A percentile compares a stretch with the other conserved stretches of the same genome.
Evolutionary conservation across 306 rosid genomes (phyloP).

Genomic region (Hippophae tibetana): DNA sequence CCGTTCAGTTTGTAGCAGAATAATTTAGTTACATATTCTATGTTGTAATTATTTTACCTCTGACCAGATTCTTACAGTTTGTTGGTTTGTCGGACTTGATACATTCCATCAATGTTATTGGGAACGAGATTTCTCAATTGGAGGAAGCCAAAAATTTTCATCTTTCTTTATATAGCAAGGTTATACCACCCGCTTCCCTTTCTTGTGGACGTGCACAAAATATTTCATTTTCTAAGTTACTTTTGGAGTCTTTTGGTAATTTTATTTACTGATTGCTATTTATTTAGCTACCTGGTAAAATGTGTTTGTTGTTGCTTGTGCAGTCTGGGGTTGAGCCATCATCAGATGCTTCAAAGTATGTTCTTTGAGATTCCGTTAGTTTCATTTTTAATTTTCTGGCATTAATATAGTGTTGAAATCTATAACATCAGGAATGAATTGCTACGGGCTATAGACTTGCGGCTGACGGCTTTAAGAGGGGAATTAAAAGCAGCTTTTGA

Average conservation of each 20-base stretch:
- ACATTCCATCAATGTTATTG: constrained; percentile 25
- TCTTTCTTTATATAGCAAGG: constrained; percentile 77
- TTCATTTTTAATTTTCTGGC: constrained; percentile 15
- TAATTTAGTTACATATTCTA: constrained; percentile 5
- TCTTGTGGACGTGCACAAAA: neutral
- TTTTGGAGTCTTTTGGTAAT: no score
- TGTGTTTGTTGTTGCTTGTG: constrained; percentile 23
- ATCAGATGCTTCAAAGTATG: constrained; percentile 82
- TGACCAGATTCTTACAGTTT: constrained; percentile 59
- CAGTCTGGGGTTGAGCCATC: constrained; percentile 59
- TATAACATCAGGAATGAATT: constrained; percentile 68
- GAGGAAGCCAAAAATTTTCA: constrained; percentile 80
- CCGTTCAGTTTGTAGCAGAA: constrained; percentile 5
- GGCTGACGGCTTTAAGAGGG: constrained; percentile 59
- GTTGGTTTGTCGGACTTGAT: constrained; percentile 51
- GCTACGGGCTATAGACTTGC: constrained; percentile 84
- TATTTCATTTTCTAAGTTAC: no score
- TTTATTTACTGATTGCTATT: constrained; percentile 7
- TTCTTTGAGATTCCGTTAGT: constrained; percentile 21
- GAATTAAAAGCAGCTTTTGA: constrained; percentile 44
- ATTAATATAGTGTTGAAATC: constrained; percentile 22
- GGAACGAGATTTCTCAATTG: constrained; percentile 79
- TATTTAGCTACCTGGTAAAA: constrained; percentile 19
- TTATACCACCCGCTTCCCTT: constrained; percentile 24
- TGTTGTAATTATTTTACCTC: constrained; percentile 17